These are phyloP conservation scores for Colletotrichum coccodes DNA, from an alignment of 2,329 filamentous ascomycete genomes.

Conservation along the genomic window DNA sequence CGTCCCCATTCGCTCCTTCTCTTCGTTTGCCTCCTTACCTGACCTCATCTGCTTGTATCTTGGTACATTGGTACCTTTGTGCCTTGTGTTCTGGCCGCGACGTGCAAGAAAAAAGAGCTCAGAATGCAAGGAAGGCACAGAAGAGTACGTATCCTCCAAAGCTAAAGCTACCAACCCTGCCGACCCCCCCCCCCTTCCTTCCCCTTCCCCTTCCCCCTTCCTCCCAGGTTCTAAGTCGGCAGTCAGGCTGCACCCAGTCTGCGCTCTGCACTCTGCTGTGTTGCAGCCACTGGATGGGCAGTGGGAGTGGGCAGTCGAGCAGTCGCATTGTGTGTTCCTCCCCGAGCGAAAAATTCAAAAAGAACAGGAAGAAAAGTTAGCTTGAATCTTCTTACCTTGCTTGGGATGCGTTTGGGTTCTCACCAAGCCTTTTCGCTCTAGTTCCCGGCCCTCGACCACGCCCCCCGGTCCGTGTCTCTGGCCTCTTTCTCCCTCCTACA, in stretches of 20 bases:
- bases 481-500: background rate
- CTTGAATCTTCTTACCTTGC: background rate
- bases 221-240: background rate
- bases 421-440: constrained; percentile 23
- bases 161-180: background rate
- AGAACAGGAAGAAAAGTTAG: constrained; percentile 6
- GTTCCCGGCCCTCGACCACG: constrained; percentile 19
- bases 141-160: background rate
- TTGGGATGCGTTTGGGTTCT: constrained; percentile 18
- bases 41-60: too few relatives aligned
- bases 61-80: constrained; percentile 5
- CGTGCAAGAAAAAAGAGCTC: background rate
- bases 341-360: background rate
- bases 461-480: background rate
- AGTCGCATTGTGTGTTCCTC: background rate
- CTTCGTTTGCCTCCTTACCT: background rate
- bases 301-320: background rate
- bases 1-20: background rate
- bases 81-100: background rate
- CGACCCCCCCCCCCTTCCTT: background rate
- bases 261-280: background rate
- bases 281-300: background rate
- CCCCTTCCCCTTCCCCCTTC: background rate
- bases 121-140: background rate
- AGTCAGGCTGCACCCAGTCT: background rate